Evolutionary conservation across 176 grass and related monocot genomes (phyloP).

Genomic region (Musa acuminata): DNA sequence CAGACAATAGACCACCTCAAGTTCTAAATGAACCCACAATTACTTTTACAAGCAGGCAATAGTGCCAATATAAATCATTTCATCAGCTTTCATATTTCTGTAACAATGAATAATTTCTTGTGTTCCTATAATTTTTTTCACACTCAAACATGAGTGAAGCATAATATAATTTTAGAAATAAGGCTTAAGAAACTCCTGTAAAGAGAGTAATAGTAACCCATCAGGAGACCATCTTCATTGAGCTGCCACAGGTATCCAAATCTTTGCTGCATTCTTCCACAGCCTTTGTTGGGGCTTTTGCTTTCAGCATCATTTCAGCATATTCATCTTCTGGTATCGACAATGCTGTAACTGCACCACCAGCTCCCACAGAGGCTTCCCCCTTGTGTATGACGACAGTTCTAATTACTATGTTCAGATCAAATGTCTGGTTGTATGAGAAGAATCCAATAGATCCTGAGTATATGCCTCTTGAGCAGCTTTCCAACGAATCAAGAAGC

Average conservation of each 20-base stretch:
- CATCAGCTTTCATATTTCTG: not conserved
- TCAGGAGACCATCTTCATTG: constrained; percentile 10
- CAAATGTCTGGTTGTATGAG: constrained; percentile 70
- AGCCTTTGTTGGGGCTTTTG: constrained; percentile 55
- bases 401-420: constrained; percentile 83
- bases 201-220: not conserved
- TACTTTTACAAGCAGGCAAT: not conserved
- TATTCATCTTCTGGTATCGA: constrained; percentile 69
- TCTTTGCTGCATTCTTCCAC: constrained; percentile 28
- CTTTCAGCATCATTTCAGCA: constrained; percentile 81
- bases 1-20: not conserved
- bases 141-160: too few species aligned
- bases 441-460: constrained; percentile 90
- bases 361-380: constrained; percentile 59
- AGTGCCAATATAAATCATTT: not conserved
- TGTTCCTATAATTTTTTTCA: too few species aligned
- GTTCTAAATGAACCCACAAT: not conserved
- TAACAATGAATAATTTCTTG: not conserved
- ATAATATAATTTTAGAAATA: too few species aligned
- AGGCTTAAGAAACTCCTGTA: too few species aligned
- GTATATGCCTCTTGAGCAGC: constrained; percentile 75
- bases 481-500: constrained; percentile 75
- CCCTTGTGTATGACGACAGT: constrained; percentile 57
- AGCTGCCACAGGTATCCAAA: not conserved
- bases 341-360: constrained; percentile 66